Evolutionary conservation across 2,329 filamentous ascomycete species (phyloP), one percentile per base, ranked within the genome.

Genomic region (Ophiostoma perfectum): DNA sequence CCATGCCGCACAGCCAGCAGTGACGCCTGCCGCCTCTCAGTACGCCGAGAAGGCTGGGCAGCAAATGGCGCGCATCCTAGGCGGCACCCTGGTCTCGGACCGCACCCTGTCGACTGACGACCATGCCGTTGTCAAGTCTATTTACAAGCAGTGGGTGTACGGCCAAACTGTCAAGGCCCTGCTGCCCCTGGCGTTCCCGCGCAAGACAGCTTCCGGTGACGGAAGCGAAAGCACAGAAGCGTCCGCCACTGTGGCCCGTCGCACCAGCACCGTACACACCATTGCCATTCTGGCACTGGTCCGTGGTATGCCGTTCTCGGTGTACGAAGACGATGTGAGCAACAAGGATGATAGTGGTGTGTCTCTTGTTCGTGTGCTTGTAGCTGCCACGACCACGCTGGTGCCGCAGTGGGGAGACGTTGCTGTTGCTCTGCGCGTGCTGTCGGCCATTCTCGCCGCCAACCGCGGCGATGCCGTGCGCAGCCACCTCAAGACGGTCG

Each of bases 321-420:
- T 85, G 18, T 87, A 85, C 74, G 80, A 84, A 60, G 80, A 81
- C 16, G 84, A 87, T 65, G 76, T 80, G 0, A 67, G 78, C 7
- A 18, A 14, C 42, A 63, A 14, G 36, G 60, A 63, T 5, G 36
- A 42, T 38, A 52, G 14, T 73, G 79, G 27, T 16, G 78, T 78
- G 4, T 74, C 76, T 44, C 77, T 87, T 5, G 75, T 85, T 3
- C 80, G 82, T 8, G 77, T 86, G 16, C 78, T 82, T 5, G 81
- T 87, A 44, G 79, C 79, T 0, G 78, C 80, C 0, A 76, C 84
- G 5, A 78, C 79, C 67, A 81, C 77, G 18, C 76, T 80, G 8
- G 66, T 38, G 39, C 76, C 78, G 4, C 70, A 76, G 12, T 79
- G 79, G 4, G 74, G 77, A 1, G 84, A 86, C 69, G 80, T 81